A percentile compares a stretch with the other conserved stretches of the same genome.
phyloP scores from a whole-genome alignment of 1,284 basidiomycete genomes.

The Rhodotorula sp. region DNA sequence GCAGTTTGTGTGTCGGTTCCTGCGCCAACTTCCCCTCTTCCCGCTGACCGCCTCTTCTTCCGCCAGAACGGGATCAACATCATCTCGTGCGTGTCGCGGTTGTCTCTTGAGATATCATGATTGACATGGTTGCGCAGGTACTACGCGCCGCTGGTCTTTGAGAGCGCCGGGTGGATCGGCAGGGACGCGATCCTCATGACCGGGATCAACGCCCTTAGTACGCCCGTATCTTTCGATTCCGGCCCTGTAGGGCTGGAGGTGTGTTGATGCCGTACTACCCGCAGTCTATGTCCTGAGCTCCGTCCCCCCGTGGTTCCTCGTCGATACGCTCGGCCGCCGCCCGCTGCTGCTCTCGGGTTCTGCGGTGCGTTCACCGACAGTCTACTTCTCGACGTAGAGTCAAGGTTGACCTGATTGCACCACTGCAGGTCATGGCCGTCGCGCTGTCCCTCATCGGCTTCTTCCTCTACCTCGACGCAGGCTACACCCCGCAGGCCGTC shows the following conservation, averaged over 20 bases:
- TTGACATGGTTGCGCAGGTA: conserved; percentile 55
- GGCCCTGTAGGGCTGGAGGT: too few relatives aligned
- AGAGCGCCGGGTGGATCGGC: conserved; percentile 93
- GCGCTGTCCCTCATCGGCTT: conserved; percentile 77
- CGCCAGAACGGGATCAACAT: conserved; percentile 55
- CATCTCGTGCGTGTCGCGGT: conserved; percentile 60
- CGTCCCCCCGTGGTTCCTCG: conserved; percentile 80
- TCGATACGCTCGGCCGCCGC: conserved; percentile 88
- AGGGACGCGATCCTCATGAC: conserved; percentile 96
- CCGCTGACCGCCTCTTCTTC: neutral
- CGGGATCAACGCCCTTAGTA: conserved; percentile 76
- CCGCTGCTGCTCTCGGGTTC: conserved; percentile 89
- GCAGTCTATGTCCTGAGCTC: conserved; percentile 41
- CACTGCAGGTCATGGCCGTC: conserved; percentile 67
- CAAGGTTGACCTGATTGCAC: neutral
- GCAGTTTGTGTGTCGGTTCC: conserved; percentile 67
- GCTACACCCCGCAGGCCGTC: conserved; percentile 72
- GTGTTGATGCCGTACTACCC: too few relatives aligned
- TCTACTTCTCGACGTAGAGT: too few relatives aligned
- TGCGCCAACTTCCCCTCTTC: too few relatives aligned
- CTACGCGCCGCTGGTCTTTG: conserved; percentile 63
- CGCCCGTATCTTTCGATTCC: neutral
- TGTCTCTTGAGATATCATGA: too few relatives aligned
- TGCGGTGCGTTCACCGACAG: conserved; percentile 60
- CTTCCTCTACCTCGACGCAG: conserved; percentile 86